Percentiles rank a stretch among this genome's conserved stretches.
These are phyloP conservation scores for Fusarium longipes DNA, from an alignment of 2,329 filamentous ascomycete species.

Conservation along the genomic window DNA sequence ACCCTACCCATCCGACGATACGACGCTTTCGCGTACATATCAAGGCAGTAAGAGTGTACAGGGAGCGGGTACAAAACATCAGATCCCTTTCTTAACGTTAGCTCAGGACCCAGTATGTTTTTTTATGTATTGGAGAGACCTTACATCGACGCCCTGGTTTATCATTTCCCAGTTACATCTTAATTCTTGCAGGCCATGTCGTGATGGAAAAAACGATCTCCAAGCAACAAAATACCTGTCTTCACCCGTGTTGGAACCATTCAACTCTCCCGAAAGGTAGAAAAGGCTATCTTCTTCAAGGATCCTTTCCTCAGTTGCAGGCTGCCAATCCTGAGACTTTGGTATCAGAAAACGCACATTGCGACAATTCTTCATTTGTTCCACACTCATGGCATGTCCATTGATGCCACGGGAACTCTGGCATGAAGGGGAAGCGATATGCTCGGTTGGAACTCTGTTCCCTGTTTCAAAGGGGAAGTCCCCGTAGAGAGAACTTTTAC, in stretches of 20 bases:
- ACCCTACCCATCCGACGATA: fast-evolving
- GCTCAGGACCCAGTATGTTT: fast-evolving
- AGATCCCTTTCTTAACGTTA: background rate
- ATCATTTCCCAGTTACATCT: background rate
- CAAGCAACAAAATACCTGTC: background rate
- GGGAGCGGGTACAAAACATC: background rate
- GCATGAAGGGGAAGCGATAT: slow-evolving; percentile 10
- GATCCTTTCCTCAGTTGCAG: background rate
- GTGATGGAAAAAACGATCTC: background rate
- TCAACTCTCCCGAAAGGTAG: background rate
- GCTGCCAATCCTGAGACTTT: background rate
- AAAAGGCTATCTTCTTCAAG: background rate
- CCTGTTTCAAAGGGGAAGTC: background rate
- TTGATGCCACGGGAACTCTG: slow-evolving; percentile 2
- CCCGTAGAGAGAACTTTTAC: fast-evolving
- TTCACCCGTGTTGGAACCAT: background rate
- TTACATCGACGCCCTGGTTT: background rate
- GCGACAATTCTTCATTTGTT: slow-evolving; percentile 16
- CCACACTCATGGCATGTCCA: background rate
- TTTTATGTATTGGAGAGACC: background rate
- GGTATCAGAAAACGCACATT: background rate
- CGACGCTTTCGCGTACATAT: background rate
- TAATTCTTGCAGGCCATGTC: background rate
- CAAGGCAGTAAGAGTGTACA: slow-evolving; percentile 8
- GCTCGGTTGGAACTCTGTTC: background rate